Evolutionary conservation across 2,329 filamentous ascomycete species (phyloP).

Genomic region (Botrytis squamosa): DNA sequence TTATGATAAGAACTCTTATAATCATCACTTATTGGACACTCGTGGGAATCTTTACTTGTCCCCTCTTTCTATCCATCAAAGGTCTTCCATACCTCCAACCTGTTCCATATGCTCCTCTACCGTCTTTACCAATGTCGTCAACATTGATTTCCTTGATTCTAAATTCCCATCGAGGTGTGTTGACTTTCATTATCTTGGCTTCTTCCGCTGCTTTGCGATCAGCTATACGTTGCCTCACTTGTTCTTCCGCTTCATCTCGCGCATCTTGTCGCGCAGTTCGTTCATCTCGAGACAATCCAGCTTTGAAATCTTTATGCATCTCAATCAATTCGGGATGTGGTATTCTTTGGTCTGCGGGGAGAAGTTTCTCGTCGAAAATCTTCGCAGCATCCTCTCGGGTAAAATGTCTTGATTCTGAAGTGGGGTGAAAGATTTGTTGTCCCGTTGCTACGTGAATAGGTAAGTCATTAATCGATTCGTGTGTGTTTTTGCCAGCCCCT

Average conservation of each 20-base stretch:
- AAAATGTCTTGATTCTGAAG: constrained; percentile 61
- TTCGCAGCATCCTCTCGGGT: constrained; percentile 65
- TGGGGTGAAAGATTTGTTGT: constrained; percentile 64
- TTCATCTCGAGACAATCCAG: constrained; percentile 41
- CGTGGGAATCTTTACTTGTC: constrained; percentile 66
- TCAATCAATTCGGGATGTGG: constrained; percentile 61
- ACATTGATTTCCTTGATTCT: constrained; percentile 60
- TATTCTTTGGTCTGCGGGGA: constrained; percentile 60
- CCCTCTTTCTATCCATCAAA: constrained; percentile 60
- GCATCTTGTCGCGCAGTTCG: constrained; percentile 34
- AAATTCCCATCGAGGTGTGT: constrained; percentile 57
- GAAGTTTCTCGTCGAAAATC: constrained; percentile 59
- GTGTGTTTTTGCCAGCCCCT: constrained; percentile 50
- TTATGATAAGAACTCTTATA: constrained; percentile 13
- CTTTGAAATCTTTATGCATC: constrained; percentile 50
- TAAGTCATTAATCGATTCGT: constrained; percentile 64
- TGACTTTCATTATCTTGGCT: constrained; percentile 46
- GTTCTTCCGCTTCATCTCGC: constrained; percentile 43
- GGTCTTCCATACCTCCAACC: constrained; percentile 66
- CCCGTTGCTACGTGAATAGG: constrained; percentile 60
- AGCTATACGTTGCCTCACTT: constrained; percentile 45
- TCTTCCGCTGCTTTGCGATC: constrained; percentile 40
- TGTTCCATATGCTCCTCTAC: constrained; percentile 51
- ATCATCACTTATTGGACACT: constrained; percentile 44
- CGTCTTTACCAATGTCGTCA: constrained; percentile 55